phyloP scores from a whole-genome alignment of 2,329 filamentous ascomycete species.

The Aspergillus oerlinghausenensis region DNA sequence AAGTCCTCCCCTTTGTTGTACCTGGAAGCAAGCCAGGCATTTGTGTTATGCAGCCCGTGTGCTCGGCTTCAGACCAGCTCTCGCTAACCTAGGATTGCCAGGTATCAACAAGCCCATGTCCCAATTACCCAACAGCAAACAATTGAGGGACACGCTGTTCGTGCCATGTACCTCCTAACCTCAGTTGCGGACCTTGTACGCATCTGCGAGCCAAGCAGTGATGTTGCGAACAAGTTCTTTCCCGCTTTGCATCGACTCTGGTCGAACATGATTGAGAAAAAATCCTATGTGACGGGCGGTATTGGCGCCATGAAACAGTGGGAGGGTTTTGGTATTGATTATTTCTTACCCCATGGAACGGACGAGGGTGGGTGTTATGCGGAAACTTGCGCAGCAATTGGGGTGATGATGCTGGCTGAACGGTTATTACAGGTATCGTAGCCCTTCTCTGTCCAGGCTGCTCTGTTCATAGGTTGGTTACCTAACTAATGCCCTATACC shows the following conservation, averaged over 20 bases:
- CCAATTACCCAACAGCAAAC: constrained; percentile 52
- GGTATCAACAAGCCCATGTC: constrained; percentile 53
- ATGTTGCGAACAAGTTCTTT: constrained; percentile 10
- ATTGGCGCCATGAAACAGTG: constrained; percentile 56
- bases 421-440: constrained; percentile 31
- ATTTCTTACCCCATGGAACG: constrained; percentile 55
- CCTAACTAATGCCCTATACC: not conserved
- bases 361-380: constrained; percentile 61
- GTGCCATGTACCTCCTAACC: constrained; percentile 58
- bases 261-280: constrained; percentile 57
- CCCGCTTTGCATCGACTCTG: constrained; percentile 48
- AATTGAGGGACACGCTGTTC: constrained; percentile 57
- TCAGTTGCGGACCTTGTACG: constrained; percentile 53
- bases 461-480: not conserved
- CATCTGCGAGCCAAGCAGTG: constrained; percentile 15
- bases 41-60: not conserved
- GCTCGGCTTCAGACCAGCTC: not conserved
- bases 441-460: not conserved
- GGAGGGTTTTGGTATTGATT: constrained; percentile 58
- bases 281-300: constrained; percentile 61
- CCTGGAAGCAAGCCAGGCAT: not conserved
- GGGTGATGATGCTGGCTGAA: constrained; percentile 58
- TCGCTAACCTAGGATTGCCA: constrained; percentile 4
- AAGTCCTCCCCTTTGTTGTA: not conserved
- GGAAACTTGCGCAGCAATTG: constrained; percentile 59